These are phyloP conservation scores for Cymodocea nodosa DNA, from an alignment of 116 monocot species.

Conservation along the genomic window DNA sequence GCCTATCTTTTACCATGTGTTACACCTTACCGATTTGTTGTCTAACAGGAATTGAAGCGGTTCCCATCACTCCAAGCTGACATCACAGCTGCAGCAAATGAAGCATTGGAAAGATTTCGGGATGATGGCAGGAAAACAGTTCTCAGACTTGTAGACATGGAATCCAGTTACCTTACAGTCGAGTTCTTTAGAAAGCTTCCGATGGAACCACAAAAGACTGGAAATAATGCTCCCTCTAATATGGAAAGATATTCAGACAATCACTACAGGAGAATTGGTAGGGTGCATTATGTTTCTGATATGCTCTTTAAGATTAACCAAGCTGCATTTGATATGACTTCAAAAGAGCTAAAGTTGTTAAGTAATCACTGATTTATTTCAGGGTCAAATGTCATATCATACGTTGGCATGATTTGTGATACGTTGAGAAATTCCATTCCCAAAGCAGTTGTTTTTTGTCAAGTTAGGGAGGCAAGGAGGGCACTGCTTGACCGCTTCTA, in stretches of 20 bases:
- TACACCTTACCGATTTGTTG: neutral
- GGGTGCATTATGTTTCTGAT: neutral
- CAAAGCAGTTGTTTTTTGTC: conserved; percentile 82
- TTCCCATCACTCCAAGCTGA: conserved; percentile 94
- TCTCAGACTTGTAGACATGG: conserved; percentile 92
- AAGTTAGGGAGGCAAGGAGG: conserved; percentile 82
- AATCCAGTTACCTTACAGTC: conserved; percentile 83
- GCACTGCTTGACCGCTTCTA: conserved; percentile 75
- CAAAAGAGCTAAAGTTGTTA: neutral
- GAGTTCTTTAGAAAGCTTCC: conserved; percentile 97
- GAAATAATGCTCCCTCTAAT: conserved; percentile 26
- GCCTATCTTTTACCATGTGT: neutral
- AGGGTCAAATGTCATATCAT: conserved; percentile 93
- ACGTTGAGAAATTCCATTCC: conserved; percentile 74
- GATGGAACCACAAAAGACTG: conserved; percentile 69
- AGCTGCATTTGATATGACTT: neutral
- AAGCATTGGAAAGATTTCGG: conserved; percentile 82
- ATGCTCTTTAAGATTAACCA: neutral
- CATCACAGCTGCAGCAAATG: conserved; percentile 91
- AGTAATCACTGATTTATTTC: conserved; percentile 1
- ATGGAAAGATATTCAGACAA: conserved; percentile 69
- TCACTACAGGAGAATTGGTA: conserved; percentile 86
- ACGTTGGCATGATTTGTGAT: conserved; percentile 81
- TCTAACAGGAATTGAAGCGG: conserved; percentile 72
- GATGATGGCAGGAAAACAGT: conserved; percentile 90